phyloP scores from a whole-genome alignment of 305 asterid genomes.

The Rubia tinctorum region DNA sequence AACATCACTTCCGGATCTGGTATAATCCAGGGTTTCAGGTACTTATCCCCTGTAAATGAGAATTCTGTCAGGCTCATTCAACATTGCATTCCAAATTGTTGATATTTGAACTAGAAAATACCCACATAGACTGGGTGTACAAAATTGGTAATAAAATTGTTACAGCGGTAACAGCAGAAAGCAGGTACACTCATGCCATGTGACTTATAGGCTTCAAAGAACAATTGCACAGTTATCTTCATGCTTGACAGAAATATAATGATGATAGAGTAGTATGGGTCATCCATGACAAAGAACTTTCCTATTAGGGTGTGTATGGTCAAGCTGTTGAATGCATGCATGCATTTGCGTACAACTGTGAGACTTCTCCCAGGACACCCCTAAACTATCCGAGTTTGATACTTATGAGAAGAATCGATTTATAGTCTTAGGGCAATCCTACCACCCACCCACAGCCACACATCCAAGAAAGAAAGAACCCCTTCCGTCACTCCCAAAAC shows the following conservation, averaged over 20 bases:
- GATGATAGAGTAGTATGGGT: neutral
- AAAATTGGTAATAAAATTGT: neutral
- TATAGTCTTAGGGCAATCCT: neutral
- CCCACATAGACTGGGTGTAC: neutral
- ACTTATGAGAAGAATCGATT: neutral
- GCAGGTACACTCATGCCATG: neutral
- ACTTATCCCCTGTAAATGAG: constrained; percentile 72
- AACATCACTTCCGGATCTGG: constrained; percentile 90
- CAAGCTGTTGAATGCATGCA: neutral
- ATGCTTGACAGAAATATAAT: neutral
- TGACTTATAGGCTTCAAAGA: neutral
- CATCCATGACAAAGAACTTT: neutral
- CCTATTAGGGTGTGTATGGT: neutral
- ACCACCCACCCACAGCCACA: neutral
- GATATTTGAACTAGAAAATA: neutral
- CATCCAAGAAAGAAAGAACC: neutral
- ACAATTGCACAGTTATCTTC: neutral
- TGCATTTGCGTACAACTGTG: neutral
- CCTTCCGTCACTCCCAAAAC: neutral
- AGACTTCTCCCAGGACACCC: constrained; percentile 1
- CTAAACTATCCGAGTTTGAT: neutral
- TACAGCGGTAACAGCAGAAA: neutral
- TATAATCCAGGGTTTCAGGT: constrained; percentile 88
- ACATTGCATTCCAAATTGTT: neutral
- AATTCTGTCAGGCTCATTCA: neutral